Base-by-base conservation (phyloP, 805 yeast genomes). In the Cyberlindnera maclurae region DNA sequence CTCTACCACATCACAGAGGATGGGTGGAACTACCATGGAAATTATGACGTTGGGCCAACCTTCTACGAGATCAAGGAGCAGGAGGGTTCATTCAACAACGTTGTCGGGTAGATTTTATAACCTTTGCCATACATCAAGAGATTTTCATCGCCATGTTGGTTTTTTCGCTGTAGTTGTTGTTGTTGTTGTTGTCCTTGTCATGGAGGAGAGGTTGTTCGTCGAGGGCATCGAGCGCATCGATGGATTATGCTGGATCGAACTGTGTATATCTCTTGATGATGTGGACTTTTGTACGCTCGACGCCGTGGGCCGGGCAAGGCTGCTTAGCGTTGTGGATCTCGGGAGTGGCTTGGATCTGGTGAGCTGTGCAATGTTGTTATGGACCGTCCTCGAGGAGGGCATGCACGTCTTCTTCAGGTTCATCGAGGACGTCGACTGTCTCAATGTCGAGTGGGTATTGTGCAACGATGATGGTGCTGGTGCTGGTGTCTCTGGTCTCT, bases 21-120 rank as follows among this genome's bases (percentile, higher is more conserved):
- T 37, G 98, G 98, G 36, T 93, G 98, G 98, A 74, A 74, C 28
- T 93, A 76, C 68, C 97, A 93, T 58, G 98, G 98, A 49, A 93
- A 93, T 62, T 81, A 81, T 64, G 89, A 89, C 59, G 95, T 88
- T 47, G 96, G 94, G 44, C 77, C 83, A 33, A 71, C 84, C 40
- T 85, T 93, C 68, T 90, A 96, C 90, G 90, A 85, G 55, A 76
- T 84, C 52, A 90, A 89, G 65, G 89, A 75, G 58, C 67, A 76
- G 53, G 97, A 90, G 66, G 77, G 82, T 39, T 87, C 96, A 10
- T 93, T 90, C 66, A 84, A 85, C 60, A 85, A 87, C 56, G 57
- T 52, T 42, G 57, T 93, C 85, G 54, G 52, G 34, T 46, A 40
- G 26, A 20, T 11, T 22, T 3, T 34, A 28, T 13, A 22, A 15